Evolutionary conservation across 139 green algal genomes (phyloP).

Genomic region (Edaphochlamys debaryana): DNA sequence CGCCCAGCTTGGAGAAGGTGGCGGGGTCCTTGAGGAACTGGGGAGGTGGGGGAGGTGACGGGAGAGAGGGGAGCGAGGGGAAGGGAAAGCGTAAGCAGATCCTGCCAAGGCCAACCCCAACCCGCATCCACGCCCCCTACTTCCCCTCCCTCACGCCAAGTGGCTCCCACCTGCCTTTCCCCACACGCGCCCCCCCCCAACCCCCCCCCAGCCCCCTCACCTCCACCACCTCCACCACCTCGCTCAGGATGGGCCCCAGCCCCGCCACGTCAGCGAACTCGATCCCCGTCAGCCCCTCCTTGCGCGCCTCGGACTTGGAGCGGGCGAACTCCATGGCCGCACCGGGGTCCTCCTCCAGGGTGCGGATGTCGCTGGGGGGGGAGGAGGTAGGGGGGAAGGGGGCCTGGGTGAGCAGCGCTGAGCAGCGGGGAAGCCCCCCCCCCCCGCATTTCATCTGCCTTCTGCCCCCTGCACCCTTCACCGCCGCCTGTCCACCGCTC

Average conservation of each 20-base stretch:
- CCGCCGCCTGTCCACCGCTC: no score
- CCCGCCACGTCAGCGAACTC: slow-evolving; percentile 95
- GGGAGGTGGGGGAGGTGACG: background rate
- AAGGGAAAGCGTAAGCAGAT: background rate
- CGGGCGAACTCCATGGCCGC: slow-evolving; percentile 95
- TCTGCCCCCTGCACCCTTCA: no score
- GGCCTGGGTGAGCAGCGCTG: background rate
- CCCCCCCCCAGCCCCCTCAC: no score
- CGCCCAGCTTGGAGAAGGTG: slow-evolving; percentile 79
- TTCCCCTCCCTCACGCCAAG: no score
- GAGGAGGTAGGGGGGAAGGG: background rate
- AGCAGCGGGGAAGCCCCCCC: no score
- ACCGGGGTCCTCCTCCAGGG: slow-evolving; percentile 79
- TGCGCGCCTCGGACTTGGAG: slow-evolving; percentile 84
- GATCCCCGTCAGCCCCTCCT: slow-evolving; percentile 87
- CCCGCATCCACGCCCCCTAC: no score
- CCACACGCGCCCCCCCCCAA: no score
- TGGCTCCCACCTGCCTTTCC: no score
- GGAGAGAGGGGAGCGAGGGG: background rate
- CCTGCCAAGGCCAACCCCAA: no score
- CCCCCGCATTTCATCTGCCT: no score
- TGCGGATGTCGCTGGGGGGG: slow-evolving; percentile 62
- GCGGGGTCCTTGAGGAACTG: slow-evolving; percentile 92
- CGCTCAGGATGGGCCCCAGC: slow-evolving; percentile 81
- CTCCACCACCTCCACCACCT: slow-evolving; percentile 81